Evolutionary conservation across 2,329 filamentous ascomycete genomes (phyloP), one percentile per base, ranked within the genome.

Genomic region (Uncinocarpus reesii): DNA sequence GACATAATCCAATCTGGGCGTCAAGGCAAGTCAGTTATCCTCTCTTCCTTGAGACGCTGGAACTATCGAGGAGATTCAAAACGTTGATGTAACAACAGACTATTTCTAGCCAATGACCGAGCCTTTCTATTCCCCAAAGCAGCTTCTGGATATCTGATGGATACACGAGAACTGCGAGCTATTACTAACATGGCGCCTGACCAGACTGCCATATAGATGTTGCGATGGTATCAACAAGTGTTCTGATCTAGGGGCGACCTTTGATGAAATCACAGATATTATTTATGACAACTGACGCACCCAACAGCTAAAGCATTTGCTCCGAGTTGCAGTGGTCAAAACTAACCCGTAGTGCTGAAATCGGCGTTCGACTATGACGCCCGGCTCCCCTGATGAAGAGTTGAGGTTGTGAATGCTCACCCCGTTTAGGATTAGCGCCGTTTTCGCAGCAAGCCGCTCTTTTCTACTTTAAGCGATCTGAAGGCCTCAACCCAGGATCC

Each of bases 391-490:
- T 26, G 26, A 10, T 32, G 28, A 34, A 24, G 36, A 40, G 21
- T 47, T 41, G 45, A 47, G 26, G 45, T 47, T 47, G 38, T 49
- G 42, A 38, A 42, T 18, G 10, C 24, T 29, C 44, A 57, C 53
- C 65, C 63, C 7, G 36, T 63, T 64, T 55, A 51, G 64, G 64
- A 59, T 58, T 67, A 67, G 65, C 59, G 64, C 51, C 47, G 38
- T 46, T 55, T 46, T 26, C 36, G 16, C 35, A 38, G 47, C 51
- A 52, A 45, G n/a, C 43, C 42, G 29, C 35, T 42, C 46, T 43
- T 51, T 42, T 51, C 49, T 58, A 56, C 60, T 61, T 62, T 64
- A 64, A 65, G 62, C 62, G 62, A 62, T 59, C 55, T 57, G 55
- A 56, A 61, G 58, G 60, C 44, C 47, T 43, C 42, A 41, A 42